Evolutionary conservation across 371 early-diverging fungal genomes (phyloP).

Genomic region (Mucor indicus): DNA sequence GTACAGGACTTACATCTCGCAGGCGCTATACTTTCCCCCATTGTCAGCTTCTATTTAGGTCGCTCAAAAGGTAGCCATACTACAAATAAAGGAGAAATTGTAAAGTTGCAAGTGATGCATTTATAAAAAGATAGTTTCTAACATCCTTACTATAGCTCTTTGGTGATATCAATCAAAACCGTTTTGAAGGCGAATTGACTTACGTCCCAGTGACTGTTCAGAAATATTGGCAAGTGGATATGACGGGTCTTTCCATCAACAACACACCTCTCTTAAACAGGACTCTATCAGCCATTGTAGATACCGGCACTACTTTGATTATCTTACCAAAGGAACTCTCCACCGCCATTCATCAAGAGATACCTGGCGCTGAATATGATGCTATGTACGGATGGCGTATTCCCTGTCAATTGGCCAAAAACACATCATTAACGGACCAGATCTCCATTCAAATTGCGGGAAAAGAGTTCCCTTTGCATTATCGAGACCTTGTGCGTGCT

Average conservation of each 20-base stretch:
- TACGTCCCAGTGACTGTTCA: slow-evolving; percentile 36
- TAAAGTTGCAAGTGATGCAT: slow-evolving; percentile 22
- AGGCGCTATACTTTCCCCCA: slow-evolving; percentile 22
- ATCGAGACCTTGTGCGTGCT: slow-evolving; percentile 26
- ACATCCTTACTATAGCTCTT: slow-evolving; percentile 23
- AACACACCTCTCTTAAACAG: slow-evolving; percentile 9
- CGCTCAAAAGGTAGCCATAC: slow-evolving; percentile 20
- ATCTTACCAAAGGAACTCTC: slow-evolving; percentile 34
- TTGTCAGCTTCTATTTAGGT: slow-evolving; percentile 37
- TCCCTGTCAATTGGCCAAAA: slow-evolving; percentile 27
- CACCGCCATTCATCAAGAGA: slow-evolving; percentile 34
- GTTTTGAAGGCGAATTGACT: slow-evolving; percentile 42
- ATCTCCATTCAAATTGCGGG: slow-evolving; percentile 22
- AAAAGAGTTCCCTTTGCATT: slow-evolving; percentile 17
- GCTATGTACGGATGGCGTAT: slow-evolving; percentile 43
- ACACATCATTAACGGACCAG: no score
- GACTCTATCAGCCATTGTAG: slow-evolving; percentile 42
- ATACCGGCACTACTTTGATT: slow-evolving; percentile 46
- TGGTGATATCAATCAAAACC: slow-evolving; percentile 30
- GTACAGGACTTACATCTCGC: slow-evolving; percentile 21
- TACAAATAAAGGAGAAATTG: slow-evolving; percentile 47
- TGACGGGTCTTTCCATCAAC: slow-evolving; percentile 35
- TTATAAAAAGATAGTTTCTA: not conserved
- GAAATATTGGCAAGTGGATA: slow-evolving; percentile 52
- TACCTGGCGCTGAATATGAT: slow-evolving; percentile 45